Evolutionary conservation across 2,329 filamentous ascomycete genomes (phyloP).

Genomic region (Venturia carpophila): DNA sequence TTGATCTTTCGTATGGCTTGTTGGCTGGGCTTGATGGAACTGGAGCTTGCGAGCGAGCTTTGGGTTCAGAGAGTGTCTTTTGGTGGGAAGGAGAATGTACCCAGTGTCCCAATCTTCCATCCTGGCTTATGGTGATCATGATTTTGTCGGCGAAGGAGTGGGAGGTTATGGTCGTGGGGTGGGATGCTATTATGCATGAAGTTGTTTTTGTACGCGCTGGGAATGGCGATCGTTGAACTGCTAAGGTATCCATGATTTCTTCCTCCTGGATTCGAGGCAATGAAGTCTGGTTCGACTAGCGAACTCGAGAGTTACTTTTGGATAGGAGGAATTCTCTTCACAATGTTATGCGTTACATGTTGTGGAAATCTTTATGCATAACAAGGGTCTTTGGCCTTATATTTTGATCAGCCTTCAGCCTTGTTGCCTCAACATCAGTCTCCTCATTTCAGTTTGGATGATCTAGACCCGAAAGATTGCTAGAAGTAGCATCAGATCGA

Average conservation of each 20-base stretch:
- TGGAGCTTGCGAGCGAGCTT: background rate
- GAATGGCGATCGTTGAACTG: conserved; percentile 45
- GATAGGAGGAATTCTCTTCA: background rate
- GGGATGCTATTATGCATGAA: conserved; percentile 19
- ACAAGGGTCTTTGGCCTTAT: background rate
- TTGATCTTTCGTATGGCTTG: no score
- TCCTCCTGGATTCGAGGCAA: background rate
- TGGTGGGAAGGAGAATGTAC: conserved; percentile 42
- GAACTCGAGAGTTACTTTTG: background rate
- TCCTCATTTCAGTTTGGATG: background rate
- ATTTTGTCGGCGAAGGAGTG: conserved; percentile 84
- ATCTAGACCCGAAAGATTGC: background rate
- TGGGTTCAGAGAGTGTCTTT: background rate
- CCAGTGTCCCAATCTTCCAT: conserved; percentile 84
- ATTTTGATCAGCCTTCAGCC: background rate
- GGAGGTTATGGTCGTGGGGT: conserved; percentile 63
- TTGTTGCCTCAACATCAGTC: no score
- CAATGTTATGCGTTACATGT: background rate
- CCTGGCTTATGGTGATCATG: conserved; percentile 79
- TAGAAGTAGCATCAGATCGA: no score
- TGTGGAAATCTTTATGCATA: conserved; percentile 3
- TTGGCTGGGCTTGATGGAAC: no score
- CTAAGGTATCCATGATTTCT: background rate
- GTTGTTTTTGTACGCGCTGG: conserved; percentile 53
- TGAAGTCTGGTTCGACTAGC: background rate